Percentiles rank a stretch among this genome's conserved stretches.
Evolutionary conservation across 2,329 filamentous ascomycete species (phyloP).

Genomic region (Talaromyces marneffei): DNA sequence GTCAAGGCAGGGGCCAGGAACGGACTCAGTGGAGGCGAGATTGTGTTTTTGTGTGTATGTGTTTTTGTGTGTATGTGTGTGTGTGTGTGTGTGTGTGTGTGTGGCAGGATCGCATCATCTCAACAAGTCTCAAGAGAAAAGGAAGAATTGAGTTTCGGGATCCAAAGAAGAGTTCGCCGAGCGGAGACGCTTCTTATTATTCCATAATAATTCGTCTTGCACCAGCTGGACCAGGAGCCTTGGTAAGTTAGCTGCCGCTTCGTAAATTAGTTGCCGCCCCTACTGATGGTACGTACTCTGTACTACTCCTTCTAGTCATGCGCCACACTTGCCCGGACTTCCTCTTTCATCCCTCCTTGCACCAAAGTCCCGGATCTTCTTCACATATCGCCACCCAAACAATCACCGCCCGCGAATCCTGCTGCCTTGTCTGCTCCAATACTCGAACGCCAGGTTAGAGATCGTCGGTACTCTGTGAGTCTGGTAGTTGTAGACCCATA

Average conservation of each 20-base stretch:
- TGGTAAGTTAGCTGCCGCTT: not conserved
- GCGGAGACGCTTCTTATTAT: no score
- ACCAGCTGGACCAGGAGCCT: not conserved
- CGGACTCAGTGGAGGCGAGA: not conserved
- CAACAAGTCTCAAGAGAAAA: no score
- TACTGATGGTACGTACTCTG: no score
- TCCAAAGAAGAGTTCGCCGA: not conserved
- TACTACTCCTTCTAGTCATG: not conserved
- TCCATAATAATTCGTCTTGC: no score
- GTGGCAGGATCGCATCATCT: no score
- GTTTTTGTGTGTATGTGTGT: no score
- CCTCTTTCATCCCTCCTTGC: not conserved
- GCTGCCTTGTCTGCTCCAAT: not conserved
- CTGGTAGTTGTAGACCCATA: not conserved
- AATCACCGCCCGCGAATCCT: not conserved
- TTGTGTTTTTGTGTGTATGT: no score
- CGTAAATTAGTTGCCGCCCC: no score
- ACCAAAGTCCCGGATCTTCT: not conserved
- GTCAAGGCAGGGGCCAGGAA: not conserved
- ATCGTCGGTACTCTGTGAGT: not conserved
- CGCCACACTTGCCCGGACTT: not conserved
- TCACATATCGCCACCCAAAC: no score
- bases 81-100: no score
- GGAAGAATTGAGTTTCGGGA: conserved; percentile 2
- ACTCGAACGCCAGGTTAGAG: not conserved